These are phyloP conservation scores for Raphanus hybrid DNA, from an alignment of 441 rosid genomes.

Conservation along the genomic window DNA sequence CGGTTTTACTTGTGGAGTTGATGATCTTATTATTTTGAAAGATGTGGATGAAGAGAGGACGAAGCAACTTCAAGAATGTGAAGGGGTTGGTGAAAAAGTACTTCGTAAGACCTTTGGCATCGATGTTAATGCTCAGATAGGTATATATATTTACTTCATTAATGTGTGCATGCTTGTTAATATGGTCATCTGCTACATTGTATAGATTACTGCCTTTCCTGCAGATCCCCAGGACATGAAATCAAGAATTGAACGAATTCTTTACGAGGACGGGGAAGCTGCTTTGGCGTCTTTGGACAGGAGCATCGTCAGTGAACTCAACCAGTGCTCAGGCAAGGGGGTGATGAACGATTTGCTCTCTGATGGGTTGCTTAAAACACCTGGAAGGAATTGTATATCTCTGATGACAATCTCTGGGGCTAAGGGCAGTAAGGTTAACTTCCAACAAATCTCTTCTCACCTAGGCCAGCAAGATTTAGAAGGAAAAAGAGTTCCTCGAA, in stretches of 20 bases:
- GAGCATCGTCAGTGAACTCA: slow-evolving; percentile 75
- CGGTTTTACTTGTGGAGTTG: slow-evolving; percentile 98
- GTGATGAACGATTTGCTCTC: slow-evolving; percentile 44
- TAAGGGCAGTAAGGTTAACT: no score
- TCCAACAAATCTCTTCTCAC: slow-evolving; percentile 97
- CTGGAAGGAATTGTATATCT: no score
- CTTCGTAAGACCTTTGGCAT: slow-evolving; percentile 76
- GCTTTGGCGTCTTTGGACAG: slow-evolving; percentile 84
- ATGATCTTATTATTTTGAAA: slow-evolving; percentile 84
- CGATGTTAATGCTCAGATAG: slow-evolving; percentile 55
- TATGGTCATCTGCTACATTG: slow-evolving; percentile 1
- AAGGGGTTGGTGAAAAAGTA: slow-evolving; percentile 70
- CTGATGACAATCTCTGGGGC: no score
- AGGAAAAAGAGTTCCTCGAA: no score
- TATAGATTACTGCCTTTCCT: slow-evolving; percentile 28
- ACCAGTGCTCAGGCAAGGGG: slow-evolving; percentile 73
- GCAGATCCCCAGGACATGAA: slow-evolving; percentile 78
- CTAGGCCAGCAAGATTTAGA: slow-evolving; percentile 98
- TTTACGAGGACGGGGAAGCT: slow-evolving; percentile 83
- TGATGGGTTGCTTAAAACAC: no score
- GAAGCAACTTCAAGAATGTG: slow-evolving; percentile 78
- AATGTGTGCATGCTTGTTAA: not conserved
- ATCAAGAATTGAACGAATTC: slow-evolving; percentile 70
- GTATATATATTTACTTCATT: slow-evolving; percentile 42
- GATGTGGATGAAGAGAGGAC: slow-evolving; percentile 72